Evolutionary conservation across 2,329 filamentous ascomycete species (phyloP), one percentile per base, ranked within the genome.

Genomic region (Neodidymelliopsis sp.): DNA sequence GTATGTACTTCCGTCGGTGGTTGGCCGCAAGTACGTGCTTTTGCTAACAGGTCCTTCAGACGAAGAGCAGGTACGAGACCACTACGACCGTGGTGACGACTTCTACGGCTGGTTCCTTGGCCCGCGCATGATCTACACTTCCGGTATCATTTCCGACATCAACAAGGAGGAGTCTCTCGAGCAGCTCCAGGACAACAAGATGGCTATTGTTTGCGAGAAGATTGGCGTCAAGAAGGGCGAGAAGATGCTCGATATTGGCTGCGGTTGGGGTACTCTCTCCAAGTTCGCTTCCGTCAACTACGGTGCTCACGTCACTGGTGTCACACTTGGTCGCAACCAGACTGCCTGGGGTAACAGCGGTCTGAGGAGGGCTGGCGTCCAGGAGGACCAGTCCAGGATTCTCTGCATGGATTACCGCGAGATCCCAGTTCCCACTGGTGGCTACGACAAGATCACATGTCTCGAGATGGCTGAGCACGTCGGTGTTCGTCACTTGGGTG

Each of bases 391-490:
- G 80, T 94, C 89, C 79, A 88, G 85, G 62, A 92, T 97, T 70
- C 80, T 96, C 57, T 97, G 94, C 83, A 90, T 91, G 84, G 94
- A 97, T 75, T 99, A 97, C 81, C 91, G 94, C 69, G 94, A 97
- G 70, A 92, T 94, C 60, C 90, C 91, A 20, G 83, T 89, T 15
- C 87, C 90, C 15, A 77, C 88, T 63, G 88, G 87, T 57, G 81
- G 83, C 51, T 97, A 93, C 81, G 85, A 95, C 77, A 96, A 96
- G 80, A 97, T 97, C 70, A 96, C 92, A 63, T 96, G 91, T 75
- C 85, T 97, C 45, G 94, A 99, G 77, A 97, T 97, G 94, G 92
- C 91, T 44, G 94, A 97, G 81, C 94, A 99, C 78, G 94, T 97
- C 63, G 94, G 94, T 78, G 89, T 97, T 53, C 89, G 91, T 60